Percentiles rank a stretch among this genome's conserved stretches.
These are phyloP conservation scores for Orbilia oligospora DNA, from an alignment of 2,329 filamentous ascomycete species.

Conservation along the genomic window DNA sequence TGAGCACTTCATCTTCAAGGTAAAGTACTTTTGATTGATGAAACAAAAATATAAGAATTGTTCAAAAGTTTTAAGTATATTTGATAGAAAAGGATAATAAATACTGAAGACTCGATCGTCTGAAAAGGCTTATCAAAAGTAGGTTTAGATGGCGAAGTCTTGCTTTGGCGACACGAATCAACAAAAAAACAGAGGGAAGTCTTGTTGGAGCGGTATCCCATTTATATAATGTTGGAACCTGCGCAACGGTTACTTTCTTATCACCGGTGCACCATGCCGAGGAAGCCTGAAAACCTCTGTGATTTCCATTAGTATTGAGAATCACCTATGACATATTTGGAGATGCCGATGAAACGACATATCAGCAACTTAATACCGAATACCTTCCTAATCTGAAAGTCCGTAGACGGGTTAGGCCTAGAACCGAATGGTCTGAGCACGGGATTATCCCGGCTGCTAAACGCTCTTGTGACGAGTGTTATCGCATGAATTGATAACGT, in stretches of 20 bases:
- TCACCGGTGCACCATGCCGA: neutral
- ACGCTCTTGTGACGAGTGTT: constrained; percentile 33
- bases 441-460: constrained; percentile 3
- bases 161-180: neutral
- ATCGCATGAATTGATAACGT: constrained; percentile 45
- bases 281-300: neutral
- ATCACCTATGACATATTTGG: constrained; percentile 14
- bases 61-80: neutral
- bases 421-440: constrained; percentile 12
- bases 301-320: constrained; percentile 1
- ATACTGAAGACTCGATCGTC: neutral
- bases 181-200: neutral
- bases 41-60: neutral
- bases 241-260: constrained; percentile 22
- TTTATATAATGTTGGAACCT: constrained; percentile 4
- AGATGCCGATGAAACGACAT: constrained; percentile 46
- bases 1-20: constrained; percentile 29
- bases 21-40: neutral
- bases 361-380: neutral
- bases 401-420: constrained; percentile 16
- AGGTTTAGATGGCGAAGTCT: neutral
- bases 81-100: neutral
- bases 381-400: constrained; percentile 39
- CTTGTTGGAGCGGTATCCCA: neutral
- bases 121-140: constrained; percentile 19